These are phyloP conservation scores for Phytophthora sp. DNA, from an alignment of 352 stramenopile genomes.

Conservation along the genomic window DNA sequence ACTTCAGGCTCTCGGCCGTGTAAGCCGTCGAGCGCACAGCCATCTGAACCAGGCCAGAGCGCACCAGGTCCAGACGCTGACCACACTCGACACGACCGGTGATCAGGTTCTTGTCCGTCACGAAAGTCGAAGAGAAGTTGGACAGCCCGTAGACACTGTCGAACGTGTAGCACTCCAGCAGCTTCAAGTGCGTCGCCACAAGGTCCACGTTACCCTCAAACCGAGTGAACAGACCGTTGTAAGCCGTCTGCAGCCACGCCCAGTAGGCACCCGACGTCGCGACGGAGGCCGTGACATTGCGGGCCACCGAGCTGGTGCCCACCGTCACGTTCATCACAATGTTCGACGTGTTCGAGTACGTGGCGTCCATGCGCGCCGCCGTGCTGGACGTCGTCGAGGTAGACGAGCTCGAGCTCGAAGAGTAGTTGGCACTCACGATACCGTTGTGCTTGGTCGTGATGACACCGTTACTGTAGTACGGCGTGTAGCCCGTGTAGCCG, in stretches of 20 bases:
- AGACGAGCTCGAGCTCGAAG: slow-evolving; percentile 33
- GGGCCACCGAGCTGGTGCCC: slow-evolving; percentile 37
- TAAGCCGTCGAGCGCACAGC: slow-evolving; percentile 50
- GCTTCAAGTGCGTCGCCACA: slow-evolving; percentile 62
- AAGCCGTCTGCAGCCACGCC: slow-evolving; percentile 64
- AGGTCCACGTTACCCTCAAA: slow-evolving; percentile 70
- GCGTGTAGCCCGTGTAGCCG: slow-evolving; percentile 54
- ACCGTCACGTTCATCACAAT: slow-evolving; percentile 52
- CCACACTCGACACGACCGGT: slow-evolving; percentile 52
- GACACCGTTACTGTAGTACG: slow-evolving; percentile 44
- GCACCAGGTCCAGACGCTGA: slow-evolving; percentile 57
- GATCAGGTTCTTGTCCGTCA: slow-evolving; percentile 60
- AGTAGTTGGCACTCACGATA: slow-evolving; percentile 50
- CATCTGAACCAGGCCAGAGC: slow-evolving; percentile 49
- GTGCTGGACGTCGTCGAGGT: slow-evolving; percentile 29
- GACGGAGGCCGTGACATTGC: slow-evolving; percentile 49
- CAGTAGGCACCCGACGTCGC: slow-evolving; percentile 67
- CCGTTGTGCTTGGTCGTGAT: slow-evolving; percentile 66
- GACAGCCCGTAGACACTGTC: slow-evolving; percentile 52
- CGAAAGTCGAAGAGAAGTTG: slow-evolving; percentile 56
- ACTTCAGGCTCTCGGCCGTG: slow-evolving; percentile 49
- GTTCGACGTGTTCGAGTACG: slow-evolving; percentile 45
- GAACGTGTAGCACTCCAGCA: slow-evolving; percentile 71
- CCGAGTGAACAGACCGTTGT: slow-evolving; percentile 56
- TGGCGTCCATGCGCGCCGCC: slow-evolving; percentile 24